Conservation (phyloP, 176 grass and related monocot species). For the Secale cereale region DNA sequence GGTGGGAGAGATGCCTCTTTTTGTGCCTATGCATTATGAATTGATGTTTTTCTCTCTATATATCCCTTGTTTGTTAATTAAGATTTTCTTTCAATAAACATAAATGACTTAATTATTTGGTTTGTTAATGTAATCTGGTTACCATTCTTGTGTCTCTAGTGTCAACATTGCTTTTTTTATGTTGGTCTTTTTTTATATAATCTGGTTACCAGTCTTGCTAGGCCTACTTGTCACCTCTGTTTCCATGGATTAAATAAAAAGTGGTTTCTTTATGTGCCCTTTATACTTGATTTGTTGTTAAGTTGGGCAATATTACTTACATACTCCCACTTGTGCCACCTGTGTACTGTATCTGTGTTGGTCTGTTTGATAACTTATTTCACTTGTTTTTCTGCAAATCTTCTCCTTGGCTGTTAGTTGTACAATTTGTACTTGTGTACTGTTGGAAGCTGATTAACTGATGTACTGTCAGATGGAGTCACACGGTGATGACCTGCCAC, state of each 20-base stretch:
- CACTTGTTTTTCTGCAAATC: conserved; percentile 4
- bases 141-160: neutral
- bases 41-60: neutral
- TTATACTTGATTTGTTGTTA: no score
- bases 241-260: neutral
- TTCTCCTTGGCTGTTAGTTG: neutral
- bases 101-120: neutral
- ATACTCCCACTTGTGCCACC: no score
- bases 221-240: neutral
- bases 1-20: neutral
- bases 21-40: neutral
- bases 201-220: neutral
- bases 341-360: neutral
- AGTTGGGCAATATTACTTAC: no score
- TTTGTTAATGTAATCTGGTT: no score
- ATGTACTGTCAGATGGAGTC: conserved; percentile 35
- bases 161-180: neutral
- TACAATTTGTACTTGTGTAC: neutral
- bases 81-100: neutral
- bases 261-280: no score
- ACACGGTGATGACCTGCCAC: conserved; percentile 38
- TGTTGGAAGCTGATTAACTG: neutral
- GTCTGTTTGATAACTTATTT: neutral
- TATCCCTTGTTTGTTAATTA: neutral
- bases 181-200: neutral